Conservation (phyloP, 768 basidiomycete genomes). For the Baorangia bicolor region DNA sequence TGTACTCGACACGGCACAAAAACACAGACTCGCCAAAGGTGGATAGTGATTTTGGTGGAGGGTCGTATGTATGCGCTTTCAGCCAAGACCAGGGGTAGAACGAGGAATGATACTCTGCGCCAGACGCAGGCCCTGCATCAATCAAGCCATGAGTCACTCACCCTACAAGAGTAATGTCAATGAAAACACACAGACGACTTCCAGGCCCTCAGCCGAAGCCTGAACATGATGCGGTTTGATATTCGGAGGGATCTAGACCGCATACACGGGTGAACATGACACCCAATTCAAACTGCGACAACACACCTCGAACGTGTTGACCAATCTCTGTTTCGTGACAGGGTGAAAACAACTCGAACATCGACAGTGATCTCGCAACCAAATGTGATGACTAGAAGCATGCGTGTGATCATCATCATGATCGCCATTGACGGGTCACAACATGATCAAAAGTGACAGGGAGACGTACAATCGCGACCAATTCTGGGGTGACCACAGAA, state of each 20-base stretch:
- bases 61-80: constrained; percentile 75
- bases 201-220: constrained; percentile 59
- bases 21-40: constrained; percentile 44
- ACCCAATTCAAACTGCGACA: neutral
- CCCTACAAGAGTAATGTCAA: neutral
- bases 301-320: constrained; percentile 79
- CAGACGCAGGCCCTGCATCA: constrained; percentile 21
- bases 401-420: neutral
- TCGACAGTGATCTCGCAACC: constrained; percentile 91
- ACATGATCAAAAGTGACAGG: neutral
- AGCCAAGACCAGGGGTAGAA: constrained; percentile 90
- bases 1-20: neutral
- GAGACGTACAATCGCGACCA: constrained; percentile 76
- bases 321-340: constrained; percentile 84
- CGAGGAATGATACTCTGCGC: constrained; percentile 64
- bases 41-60: constrained; percentile 38
- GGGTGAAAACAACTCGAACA: constrained; percentile 86
- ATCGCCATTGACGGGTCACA: neutral
- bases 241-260: constrained; percentile 67
- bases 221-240: constrained; percentile 63
- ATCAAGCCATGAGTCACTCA: neutral
- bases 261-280: constrained; percentile 1
- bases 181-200: constrained; percentile 64
- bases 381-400: constrained; percentile 76
- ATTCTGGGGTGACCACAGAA: constrained; percentile 70